phyloP scores from a whole-genome alignment of 2,329 filamentous ascomycete species.

The Xylariaceae sp. region DNA sequence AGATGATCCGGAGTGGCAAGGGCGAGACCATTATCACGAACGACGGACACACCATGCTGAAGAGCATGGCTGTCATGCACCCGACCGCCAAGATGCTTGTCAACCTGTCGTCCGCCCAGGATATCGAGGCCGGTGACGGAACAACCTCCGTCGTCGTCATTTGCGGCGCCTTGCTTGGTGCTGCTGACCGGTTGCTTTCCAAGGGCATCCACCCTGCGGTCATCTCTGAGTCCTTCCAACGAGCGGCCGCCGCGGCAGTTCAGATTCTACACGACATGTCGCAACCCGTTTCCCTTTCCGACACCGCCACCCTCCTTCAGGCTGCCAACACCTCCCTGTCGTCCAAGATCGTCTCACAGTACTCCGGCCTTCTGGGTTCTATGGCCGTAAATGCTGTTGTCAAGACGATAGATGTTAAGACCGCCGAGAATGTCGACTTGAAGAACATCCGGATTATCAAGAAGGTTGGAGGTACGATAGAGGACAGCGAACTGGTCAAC shows the following conservation, averaged over 20 bases:
- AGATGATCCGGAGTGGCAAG: conserved; percentile 97
- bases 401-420: conserved; percentile 93
- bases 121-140: conserved; percentile 96
- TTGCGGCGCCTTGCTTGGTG: conserved; percentile 87
- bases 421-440: conserved; percentile 91
- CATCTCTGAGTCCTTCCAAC: conserved; percentile 96
- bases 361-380: conserved; percentile 88
- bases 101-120: conserved; percentile 92
- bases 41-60: conserved; percentile 98
- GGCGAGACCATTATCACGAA: conserved; percentile 99
- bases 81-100: conserved; percentile 99
- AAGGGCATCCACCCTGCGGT: conserved; percentile 97
- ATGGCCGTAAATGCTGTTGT: conserved; percentile 97
- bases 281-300: conserved; percentile 80
- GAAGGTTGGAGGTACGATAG: conserved; percentile 96
- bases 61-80: conserved; percentile 98
- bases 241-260: conserved; percentile 84
- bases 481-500: conserved; percentile 96
- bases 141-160: conserved; percentile 98
- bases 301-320: conserved; percentile 86
- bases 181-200: conserved; percentile 80
- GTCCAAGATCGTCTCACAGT: conserved; percentile 97
- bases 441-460: conserved; percentile 96
- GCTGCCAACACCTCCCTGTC: conserved; percentile 95
- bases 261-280: conserved; percentile 92